phyloP scores from a whole-genome alignment of 2,329 filamentous ascomycete species.

The Ceratocystis harringtonii region DNA sequence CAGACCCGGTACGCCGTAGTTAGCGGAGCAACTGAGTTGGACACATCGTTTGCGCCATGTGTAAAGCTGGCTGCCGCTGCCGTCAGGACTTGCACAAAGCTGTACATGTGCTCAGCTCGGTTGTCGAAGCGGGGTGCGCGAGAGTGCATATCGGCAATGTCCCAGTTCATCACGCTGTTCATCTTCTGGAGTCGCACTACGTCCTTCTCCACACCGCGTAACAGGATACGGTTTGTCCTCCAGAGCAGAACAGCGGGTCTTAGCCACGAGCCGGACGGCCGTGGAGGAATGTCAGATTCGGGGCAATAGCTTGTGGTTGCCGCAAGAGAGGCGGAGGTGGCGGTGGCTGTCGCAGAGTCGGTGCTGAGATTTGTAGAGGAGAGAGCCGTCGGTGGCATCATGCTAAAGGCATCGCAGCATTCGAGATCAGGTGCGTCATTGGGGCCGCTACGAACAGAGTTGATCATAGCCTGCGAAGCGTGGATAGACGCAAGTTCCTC shows the following conservation, averaged over 20 bases:
- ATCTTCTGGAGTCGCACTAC: slow-evolving; percentile 33
- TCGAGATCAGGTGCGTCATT: slow-evolving; percentile 17
- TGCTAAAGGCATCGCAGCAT: slow-evolving; percentile 20
- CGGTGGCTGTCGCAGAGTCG: neutral
- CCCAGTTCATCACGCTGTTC: slow-evolving; percentile 33
- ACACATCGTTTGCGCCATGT: slow-evolving; percentile 42
- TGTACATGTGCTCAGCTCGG: slow-evolving; percentile 37
- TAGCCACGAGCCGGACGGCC: slow-evolving; percentile 29
- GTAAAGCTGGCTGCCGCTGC: slow-evolving; percentile 41
- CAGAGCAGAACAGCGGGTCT: slow-evolving; percentile 28
- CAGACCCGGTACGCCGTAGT: slow-evolving; percentile 38
- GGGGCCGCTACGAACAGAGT: slow-evolving; percentile 23
- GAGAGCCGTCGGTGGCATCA: slow-evolving; percentile 22
- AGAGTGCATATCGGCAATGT: slow-evolving; percentile 35
- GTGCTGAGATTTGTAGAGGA: slow-evolving; percentile 9
- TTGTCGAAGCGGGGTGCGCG: slow-evolving; percentile 38
- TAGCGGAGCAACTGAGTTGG: slow-evolving; percentile 37
- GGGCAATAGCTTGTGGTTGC: neutral
- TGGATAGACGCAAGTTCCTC: slow-evolving; percentile 30
- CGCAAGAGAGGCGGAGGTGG: neutral
- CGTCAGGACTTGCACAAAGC: slow-evolving; percentile 34
- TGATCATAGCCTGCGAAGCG: slow-evolving; percentile 25
- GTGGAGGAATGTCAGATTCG: slow-evolving; percentile 20
- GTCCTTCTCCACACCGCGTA: slow-evolving; percentile 36
- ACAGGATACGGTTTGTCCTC: slow-evolving; percentile 28